Percentiles rank a stretch among this genome's conserved stretches.
Conservation (phyloP, 2,329 filamentous ascomycete species). For the Lanzia echinophila region DNA sequence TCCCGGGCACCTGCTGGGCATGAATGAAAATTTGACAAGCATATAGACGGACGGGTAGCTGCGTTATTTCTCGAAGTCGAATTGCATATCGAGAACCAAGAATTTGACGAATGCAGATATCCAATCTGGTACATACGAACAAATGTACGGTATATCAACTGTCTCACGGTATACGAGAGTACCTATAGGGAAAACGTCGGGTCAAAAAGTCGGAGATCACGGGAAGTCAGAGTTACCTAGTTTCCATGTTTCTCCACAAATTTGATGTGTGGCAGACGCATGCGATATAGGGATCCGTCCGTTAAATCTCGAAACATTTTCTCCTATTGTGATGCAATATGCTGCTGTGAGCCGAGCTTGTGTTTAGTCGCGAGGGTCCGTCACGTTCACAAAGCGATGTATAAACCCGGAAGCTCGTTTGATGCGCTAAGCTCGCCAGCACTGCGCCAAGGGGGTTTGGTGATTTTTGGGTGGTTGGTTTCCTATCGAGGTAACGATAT, state of each 20-base stretch:
- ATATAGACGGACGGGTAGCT: conserved; percentile 4
- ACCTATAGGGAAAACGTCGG: neutral
- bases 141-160: neutral
- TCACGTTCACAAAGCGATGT: no score
- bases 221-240: neutral
- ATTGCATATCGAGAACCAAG: neutral
- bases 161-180: neutral
- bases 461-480: neutral
- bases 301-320: no score
- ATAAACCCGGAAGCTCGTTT: no score
- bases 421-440: no score
- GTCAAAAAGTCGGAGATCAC: neutral
- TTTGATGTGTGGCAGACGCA: neutral
- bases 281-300: no score
- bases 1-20: neutral
- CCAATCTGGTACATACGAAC: neutral
- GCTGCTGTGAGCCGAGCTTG: no score
- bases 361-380: no score
- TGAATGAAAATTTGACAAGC: neutral
- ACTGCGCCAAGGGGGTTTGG: no score
- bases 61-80: conserved; percentile 5
- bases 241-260: neutral
- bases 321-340: no score
- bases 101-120: neutral
- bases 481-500: neutral